Percentiles rank a stretch among this genome's conserved stretches.
Conservation (phyloP, 1,284 basidiomycete species). For the Xerocomus minutiporus region DNA sequence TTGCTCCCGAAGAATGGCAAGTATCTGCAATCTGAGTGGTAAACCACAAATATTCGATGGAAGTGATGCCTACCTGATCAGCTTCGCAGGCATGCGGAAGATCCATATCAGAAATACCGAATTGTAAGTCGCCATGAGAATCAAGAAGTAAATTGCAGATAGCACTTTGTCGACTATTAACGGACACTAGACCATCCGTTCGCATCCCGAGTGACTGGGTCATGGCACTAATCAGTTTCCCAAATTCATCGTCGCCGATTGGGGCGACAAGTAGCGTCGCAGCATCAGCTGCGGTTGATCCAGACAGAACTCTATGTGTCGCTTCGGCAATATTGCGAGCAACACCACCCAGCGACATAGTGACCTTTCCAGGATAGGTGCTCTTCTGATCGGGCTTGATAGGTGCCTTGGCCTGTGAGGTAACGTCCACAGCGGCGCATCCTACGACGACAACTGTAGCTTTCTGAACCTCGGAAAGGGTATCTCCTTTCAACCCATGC, state of each 20-base stretch:
- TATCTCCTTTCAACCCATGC: not conserved
- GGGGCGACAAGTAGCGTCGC: slow-evolving; percentile 56
- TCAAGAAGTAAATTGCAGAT: slow-evolving; percentile 86
- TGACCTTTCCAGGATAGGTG: slow-evolving; percentile 77
- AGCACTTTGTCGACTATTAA: slow-evolving; percentile 51
- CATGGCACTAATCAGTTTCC: slow-evolving; percentile 56
- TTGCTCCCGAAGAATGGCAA: slow-evolving; percentile 41
- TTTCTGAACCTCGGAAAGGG: slow-evolving; percentile 5
- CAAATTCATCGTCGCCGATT: slow-evolving; percentile 68
- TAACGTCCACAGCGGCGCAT: slow-evolving; percentile 84
- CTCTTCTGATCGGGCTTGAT: slow-evolving; percentile 45
- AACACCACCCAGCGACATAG: slow-evolving; percentile 83
- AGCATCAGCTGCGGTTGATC: slow-evolving; percentile 32
- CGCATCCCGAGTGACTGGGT: slow-evolving; percentile 67
- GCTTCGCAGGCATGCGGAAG: slow-evolving; percentile 55
- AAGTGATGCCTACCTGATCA: slow-evolving; percentile 40
- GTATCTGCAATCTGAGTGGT: slow-evolving; percentile 10
- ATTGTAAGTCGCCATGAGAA: slow-evolving; percentile 63
- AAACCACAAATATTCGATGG: not conserved
- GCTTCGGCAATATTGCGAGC: slow-evolving; percentile 93
- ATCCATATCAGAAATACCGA: slow-evolving; percentile 90
- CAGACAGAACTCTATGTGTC: slow-evolving; percentile 57
- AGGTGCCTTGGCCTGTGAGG: slow-evolving; percentile 44
- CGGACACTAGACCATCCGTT: slow-evolving; percentile 67
- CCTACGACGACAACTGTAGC: slow-evolving; percentile 67